These are phyloP conservation scores for Monosporozyma siamensis DNA, from an alignment of 805 yeast species.

Conservation along the genomic window DNA sequence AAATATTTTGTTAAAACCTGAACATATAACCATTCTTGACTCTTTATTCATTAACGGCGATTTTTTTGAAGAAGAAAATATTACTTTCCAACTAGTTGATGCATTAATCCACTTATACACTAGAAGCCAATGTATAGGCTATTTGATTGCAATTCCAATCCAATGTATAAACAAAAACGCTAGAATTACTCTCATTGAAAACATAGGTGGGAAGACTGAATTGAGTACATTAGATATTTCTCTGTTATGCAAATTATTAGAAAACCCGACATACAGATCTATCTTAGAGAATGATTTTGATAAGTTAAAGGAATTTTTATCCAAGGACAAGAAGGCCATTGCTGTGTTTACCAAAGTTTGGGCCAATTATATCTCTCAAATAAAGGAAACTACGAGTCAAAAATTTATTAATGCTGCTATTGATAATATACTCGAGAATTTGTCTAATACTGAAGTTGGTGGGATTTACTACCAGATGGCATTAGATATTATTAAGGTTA, in stretches of 20 bases:
- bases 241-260: slow-evolving; percentile 34
- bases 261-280: slow-evolving; percentile 47
- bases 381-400: slow-evolving; percentile 23
- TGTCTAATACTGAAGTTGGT: slow-evolving; percentile 4
- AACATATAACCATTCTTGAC: slow-evolving; percentile 13
- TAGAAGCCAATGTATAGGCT: slow-evolving; percentile 1
- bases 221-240: slow-evolving; percentile 7
- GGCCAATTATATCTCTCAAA: slow-evolving; percentile 34
- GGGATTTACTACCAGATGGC: slow-evolving; percentile 10
- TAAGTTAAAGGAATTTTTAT: slow-evolving; percentile 10
- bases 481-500: slow-evolving; percentile 7
- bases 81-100: slow-evolving; percentile 29
- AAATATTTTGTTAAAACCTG: slow-evolving; percentile 20
- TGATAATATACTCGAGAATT: background rate
- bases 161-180: slow-evolving; percentile 37
- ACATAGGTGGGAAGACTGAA: slow-evolving; percentile 10
- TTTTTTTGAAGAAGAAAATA: slow-evolving; percentile 40
- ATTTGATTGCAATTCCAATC: slow-evolving; percentile 35
- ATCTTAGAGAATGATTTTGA: slow-evolving; percentile 38
- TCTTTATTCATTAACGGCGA: slow-evolving; percentile 31
- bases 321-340: slow-evolving; percentile 2
- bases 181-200: slow-evolving; percentile 24
- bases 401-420: slow-evolving; percentile 9
- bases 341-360: slow-evolving; percentile 33
- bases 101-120: slow-evolving; percentile 12